phyloP scores from a whole-genome alignment of 352 stramenopile species.

The Phytophthora syringae region DNA sequence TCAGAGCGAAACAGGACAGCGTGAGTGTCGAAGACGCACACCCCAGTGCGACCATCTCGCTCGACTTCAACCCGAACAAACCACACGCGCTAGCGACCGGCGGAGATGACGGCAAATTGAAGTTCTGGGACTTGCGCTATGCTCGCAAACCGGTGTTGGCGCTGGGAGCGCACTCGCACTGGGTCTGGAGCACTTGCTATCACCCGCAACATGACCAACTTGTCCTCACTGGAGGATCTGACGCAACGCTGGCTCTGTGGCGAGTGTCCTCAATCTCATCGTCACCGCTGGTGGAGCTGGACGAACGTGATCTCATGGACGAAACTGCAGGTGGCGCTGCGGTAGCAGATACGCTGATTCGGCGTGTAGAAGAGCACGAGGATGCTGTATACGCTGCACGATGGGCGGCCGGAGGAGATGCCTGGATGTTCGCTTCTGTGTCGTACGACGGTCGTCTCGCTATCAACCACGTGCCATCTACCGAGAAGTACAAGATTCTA shows the following conservation, averaged over 20 bases:
- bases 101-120: constrained; percentile 95
- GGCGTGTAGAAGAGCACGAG: constrained; percentile 94
- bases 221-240: constrained; percentile 93
- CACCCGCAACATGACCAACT: constrained; percentile 99
- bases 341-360: constrained; percentile 77
- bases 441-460: constrained; percentile 96
- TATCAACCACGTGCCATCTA: constrained; percentile 97
- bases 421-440: constrained; percentile 96
- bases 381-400: constrained; percentile 93
- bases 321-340: constrained; percentile 61
- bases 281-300: constrained; percentile 94
- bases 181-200: constrained; percentile 92
- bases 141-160: constrained; percentile 78
- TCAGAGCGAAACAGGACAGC: constrained; percentile 51
- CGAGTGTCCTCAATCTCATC: constrained; percentile 96
- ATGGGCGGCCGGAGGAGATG: constrained; percentile 93
- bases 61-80: constrained; percentile 99
- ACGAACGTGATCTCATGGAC: constrained; percentile 81
- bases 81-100: constrained; percentile 91
- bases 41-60: constrained; percentile 63
- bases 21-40: constrained; percentile 70
- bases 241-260: constrained; percentile 96
- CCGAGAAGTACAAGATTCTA: constrained; percentile 99
- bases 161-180: constrained; percentile 94
- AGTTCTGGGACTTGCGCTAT: constrained; percentile 98